Conservation (phyloP, 176 grass and related monocot species). For the Juncus inflexus region DNA sequence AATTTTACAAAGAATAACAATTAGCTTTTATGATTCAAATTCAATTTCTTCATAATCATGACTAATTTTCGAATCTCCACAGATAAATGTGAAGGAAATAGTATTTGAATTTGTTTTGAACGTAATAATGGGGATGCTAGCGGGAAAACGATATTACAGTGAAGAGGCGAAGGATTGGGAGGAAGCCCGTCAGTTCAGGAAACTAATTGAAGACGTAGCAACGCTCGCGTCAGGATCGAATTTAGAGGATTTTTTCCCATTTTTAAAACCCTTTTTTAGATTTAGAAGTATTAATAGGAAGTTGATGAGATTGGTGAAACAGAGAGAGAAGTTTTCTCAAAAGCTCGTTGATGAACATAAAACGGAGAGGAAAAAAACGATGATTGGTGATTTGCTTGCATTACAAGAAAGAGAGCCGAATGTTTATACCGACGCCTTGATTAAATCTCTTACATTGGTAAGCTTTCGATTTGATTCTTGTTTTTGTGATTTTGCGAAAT, state of each 20-base stretch:
- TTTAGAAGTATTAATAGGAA: neutral
- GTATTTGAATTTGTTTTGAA: slow-evolving; percentile 41
- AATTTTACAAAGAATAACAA: no score
- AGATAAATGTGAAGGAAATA: slow-evolving; percentile 29
- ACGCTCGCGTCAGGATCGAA: neutral
- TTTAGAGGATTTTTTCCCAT: slow-evolving; percentile 5
- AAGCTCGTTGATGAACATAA: slow-evolving; percentile 9
- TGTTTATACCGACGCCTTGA: slow-evolving; percentile 2
- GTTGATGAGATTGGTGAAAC: neutral
- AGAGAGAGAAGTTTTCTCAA: slow-evolving; percentile 20
- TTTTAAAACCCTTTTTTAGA: neutral
- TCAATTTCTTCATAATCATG: no score
- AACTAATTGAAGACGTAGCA: neutral
- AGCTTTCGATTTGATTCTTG: slow-evolving; percentile 9
- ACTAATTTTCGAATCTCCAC: neutral
- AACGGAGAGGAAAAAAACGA: neutral
- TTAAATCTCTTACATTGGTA: slow-evolving; percentile 17
- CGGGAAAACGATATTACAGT: neutral
- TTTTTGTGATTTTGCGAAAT: no score
- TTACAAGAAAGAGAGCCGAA: slow-evolving; percentile 6
- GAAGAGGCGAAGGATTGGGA: slow-evolving; percentile 19
- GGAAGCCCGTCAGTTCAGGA: neutral
- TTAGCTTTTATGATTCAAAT: no score
- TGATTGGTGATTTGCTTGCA: slow-evolving; percentile 10
- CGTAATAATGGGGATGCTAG: slow-evolving; percentile 35